Conservation (phyloP, 2,329 filamentous ascomycete genomes). For the Phyllosticta capitalensis region DNA sequence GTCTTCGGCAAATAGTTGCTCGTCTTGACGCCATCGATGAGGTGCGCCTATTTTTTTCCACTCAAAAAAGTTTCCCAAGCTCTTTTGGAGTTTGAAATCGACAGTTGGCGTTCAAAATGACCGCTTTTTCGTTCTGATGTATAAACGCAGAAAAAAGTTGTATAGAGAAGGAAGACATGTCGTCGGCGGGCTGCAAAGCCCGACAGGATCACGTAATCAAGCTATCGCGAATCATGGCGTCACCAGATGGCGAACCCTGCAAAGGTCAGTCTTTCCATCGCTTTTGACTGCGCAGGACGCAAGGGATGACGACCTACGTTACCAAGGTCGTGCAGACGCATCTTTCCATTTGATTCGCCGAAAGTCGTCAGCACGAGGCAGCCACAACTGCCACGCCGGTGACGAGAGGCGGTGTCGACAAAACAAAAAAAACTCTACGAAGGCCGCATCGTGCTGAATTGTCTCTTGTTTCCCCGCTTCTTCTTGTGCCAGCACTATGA, state of each 20-base stretch:
- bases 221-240: neutral
- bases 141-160: neutral
- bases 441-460: no score
- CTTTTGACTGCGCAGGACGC: neutral
- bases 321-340: no score
- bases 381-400: no score
- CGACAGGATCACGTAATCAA: neutral
- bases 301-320: neutral
- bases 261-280: neutral
- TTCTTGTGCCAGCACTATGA: no score
- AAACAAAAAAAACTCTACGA: no score
- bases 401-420: no score
- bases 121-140: neutral
- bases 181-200: neutral
- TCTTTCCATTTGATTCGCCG: no score
- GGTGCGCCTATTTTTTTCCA: neutral
- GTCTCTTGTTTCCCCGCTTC: no score
- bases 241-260: neutral
- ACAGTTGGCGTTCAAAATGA: neutral
- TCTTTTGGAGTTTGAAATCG: neutral
- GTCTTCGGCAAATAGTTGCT: neutral
- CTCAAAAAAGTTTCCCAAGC: neutral
- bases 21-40: neutral
- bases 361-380: no score
- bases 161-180: neutral